phyloP scores from a whole-genome alignment of 2,329 filamentous ascomycete genomes.

The Pestalotiopsis fici region DNA sequence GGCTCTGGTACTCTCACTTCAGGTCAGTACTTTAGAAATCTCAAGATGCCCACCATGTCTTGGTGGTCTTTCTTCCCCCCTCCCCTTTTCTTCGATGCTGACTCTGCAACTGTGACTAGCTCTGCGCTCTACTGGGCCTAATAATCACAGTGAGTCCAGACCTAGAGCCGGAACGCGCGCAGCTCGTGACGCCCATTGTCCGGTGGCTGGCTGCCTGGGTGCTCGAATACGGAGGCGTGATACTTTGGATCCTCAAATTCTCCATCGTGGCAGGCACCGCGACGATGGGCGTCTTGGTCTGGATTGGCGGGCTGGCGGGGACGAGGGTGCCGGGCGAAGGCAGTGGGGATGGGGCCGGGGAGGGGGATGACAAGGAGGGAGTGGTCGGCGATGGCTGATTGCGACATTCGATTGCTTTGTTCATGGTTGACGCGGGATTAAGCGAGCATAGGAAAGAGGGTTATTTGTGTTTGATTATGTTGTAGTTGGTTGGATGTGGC shows the following conservation, averaged over 20 bases:
- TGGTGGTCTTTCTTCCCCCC: slow-evolving; percentile 26
- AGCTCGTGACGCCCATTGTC: slow-evolving; percentile 42
- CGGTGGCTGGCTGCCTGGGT: slow-evolving; percentile 23
- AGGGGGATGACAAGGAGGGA: not conserved
- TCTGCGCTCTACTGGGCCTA: slow-evolving; percentile 31
- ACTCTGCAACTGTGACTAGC: slow-evolving; percentile 9
- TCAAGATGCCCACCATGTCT: too few relatives aligned
- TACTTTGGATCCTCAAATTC: slow-evolving; percentile 24
- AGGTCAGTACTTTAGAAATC: too few relatives aligned
- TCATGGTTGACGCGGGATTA: too few relatives aligned
- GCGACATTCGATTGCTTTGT: not conserved
- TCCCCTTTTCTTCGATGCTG: not conserved
- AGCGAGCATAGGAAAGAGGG: too few relatives aligned
- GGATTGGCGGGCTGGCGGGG: not conserved
- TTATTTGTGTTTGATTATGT: too few relatives aligned
- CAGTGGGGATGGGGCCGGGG: not conserved
- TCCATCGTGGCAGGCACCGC: slow-evolving; percentile 24
- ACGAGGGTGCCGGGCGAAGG: slow-evolving; percentile 4
- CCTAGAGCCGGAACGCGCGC: slow-evolving; percentile 39
- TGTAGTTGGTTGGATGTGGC: too few relatives aligned
- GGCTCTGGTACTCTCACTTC: slow-evolving; percentile 38
- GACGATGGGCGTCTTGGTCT: not conserved
- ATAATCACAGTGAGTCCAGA: slow-evolving; percentile 49
- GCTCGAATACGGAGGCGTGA: slow-evolving; percentile 12
- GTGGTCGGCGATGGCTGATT: not conserved